Conservation (phyloP, 352 stramenopile species). For the Phytophthora multivora region DNA sequence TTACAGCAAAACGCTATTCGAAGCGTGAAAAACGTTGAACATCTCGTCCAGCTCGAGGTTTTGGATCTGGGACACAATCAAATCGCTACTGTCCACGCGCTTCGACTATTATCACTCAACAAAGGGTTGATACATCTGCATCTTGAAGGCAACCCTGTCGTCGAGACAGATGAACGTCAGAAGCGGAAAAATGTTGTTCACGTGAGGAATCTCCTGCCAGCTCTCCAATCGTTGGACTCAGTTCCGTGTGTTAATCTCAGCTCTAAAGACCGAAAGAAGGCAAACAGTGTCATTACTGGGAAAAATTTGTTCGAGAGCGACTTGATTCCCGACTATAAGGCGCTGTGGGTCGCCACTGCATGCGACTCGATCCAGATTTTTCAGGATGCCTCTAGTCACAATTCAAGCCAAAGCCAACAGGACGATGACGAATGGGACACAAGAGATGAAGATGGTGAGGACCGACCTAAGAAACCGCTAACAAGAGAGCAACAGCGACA, state of each 20-base stretch:
- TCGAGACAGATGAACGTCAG: conserved; percentile 68
- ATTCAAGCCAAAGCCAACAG: conserved; percentile 11
- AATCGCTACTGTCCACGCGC: conserved; percentile 49
- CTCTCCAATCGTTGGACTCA: conserved; percentile 61
- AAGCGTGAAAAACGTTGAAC: conserved; percentile 77
- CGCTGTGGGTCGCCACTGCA: conserved; percentile 56
- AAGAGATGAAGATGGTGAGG: conserved; percentile 37
- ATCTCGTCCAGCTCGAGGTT: conserved; percentile 63
- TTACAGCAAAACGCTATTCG: conserved; percentile 62
- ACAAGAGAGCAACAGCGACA: conserved; percentile 66
- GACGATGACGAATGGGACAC: conserved; percentile 33
- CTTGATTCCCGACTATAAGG: conserved; percentile 36
- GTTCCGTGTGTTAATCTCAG: conserved; percentile 50
- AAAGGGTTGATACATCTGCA: conserved; percentile 70
- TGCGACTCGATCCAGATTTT: conserved; percentile 62
- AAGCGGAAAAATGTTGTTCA: conserved; percentile 74
- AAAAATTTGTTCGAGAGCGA: conserved; percentile 58
- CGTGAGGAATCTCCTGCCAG: conserved; percentile 79
- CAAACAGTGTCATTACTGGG: conserved; percentile 10
- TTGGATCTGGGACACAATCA: conserved; percentile 58
- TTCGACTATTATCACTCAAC: conserved; percentile 78
- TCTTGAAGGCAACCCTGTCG: conserved; percentile 75
- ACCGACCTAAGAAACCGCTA: conserved; percentile 38
- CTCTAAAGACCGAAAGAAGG: conserved; percentile 64
- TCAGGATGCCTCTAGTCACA: conserved; percentile 40